Conservation (phyloP, 2,329 filamentous ascomycete species). For the Passalora sequoiae region DNA sequence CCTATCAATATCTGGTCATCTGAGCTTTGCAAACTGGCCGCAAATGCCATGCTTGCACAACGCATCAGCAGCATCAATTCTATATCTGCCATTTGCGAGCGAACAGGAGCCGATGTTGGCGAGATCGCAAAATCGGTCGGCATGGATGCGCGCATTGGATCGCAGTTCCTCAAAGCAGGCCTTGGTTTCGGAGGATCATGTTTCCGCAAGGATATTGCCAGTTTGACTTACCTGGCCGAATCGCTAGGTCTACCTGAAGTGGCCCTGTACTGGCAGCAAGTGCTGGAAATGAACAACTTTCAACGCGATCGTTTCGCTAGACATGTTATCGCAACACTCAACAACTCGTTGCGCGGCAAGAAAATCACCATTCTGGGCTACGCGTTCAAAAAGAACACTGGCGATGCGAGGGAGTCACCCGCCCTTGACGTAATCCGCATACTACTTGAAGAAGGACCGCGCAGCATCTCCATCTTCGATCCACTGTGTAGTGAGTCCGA, state of each 20-base stretch:
- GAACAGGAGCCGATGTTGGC: slow-evolving; percentile 66
- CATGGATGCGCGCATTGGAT: slow-evolving; percentile 64
- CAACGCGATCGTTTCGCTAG: slow-evolving; percentile 63
- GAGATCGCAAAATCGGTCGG: slow-evolving; percentile 53
- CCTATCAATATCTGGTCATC: slow-evolving; percentile 71
- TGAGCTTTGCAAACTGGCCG: slow-evolving; percentile 70
- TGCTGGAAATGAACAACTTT: slow-evolving; percentile 70
- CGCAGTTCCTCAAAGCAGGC: slow-evolving; percentile 65
- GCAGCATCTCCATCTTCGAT: slow-evolving; percentile 61
- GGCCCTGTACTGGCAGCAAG: slow-evolving; percentile 67
- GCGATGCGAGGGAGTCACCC: slow-evolving; percentile 66
- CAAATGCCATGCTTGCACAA: slow-evolving; percentile 74
- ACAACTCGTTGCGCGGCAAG: slow-evolving; percentile 64
- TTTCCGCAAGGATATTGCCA: slow-evolving; percentile 73
- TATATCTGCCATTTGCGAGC: slow-evolving; percentile 70
- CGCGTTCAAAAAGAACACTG: slow-evolving; percentile 75
- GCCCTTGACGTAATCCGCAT: slow-evolving; percentile 62
- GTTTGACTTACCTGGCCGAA: slow-evolving; percentile 68
- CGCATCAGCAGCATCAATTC: slow-evolving; percentile 76
- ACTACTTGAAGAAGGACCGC: slow-evolving; percentile 56
- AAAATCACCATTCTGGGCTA: slow-evolving; percentile 68
- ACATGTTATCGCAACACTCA: slow-evolving; percentile 60
- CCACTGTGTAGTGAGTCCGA: slow-evolving; percentile 40
- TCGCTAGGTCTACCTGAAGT: slow-evolving; percentile 64
- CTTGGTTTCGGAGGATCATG: slow-evolving; percentile 75